Base-by-base conservation (phyloP, 306 rosid species). In the Styphnolobium japonicum region DNA sequence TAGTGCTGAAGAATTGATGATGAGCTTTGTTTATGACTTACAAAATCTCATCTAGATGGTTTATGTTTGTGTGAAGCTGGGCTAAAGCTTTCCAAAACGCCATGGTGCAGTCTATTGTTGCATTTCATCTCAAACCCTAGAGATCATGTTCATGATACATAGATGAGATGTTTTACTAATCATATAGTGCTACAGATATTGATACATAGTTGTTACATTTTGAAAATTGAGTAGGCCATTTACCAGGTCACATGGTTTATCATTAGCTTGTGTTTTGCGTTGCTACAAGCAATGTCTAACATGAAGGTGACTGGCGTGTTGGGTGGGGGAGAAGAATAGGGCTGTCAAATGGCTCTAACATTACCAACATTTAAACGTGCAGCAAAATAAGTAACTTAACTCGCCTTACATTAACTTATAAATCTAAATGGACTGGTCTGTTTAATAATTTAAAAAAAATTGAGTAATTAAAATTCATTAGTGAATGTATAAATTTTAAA, bases 161-260 rank as follows among this genome's bases (percentile, higher is more conserved):
- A 73, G 49, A 67, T 68, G 82, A 75, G 42, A 67, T 81, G 86
- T 52, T 82, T 75, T 56, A 62, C 76, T 85, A 67, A 75, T 77
- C 83, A 39, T 76, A 42, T 69, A 81, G 82, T 71, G 66, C 81
- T 79, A 79, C 86, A 84, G 34, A 79, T 80, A 87, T 85, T 66
- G 45, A 88, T 86, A 89, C 87, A 76, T 76, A 80, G 82, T 60
- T 63, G 53, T 81, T 84, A 48, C 69, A 76, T 82, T 68, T 80
- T 64, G 53, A 84, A 79, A 63, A 45, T 75, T 74, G 61, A 78
- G 73, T 66, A 73, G 82, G 63, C 63, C 48, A 76, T 70, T 75
- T 79, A 73, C 61, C 51, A 43, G 33, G 49, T 61, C 65, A 40
- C 76, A n/a, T 56, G 66, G 73, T 75, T 79, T 82, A 48, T 85